These are phyloP conservation scores for Ocimum tenuiflorum DNA, from an alignment of 257 asterid genomes.

Conservation along the genomic window DNA sequence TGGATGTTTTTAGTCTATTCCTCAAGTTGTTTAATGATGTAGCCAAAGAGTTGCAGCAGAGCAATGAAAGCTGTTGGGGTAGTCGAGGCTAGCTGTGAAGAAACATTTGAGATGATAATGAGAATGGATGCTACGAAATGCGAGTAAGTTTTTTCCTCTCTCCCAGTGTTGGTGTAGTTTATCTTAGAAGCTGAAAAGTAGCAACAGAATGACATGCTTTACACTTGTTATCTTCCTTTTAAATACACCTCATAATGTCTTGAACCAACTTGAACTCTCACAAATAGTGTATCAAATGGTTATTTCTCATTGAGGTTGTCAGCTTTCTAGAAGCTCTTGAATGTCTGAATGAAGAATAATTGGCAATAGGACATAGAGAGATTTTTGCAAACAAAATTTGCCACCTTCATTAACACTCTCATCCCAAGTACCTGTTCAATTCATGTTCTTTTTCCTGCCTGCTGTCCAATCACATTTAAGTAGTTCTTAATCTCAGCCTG, in stretches of 20 bases:
- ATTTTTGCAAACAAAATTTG: not conserved
- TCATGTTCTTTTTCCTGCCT: not conserved
- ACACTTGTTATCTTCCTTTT: not conserved
- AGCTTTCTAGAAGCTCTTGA: constrained; percentile 1
- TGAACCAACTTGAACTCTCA: constrained; percentile 3
- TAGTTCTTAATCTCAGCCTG: not conserved
- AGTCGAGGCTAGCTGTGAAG: constrained; percentile 88
- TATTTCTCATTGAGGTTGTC: constrained; percentile 8
- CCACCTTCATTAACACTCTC: not conserved
- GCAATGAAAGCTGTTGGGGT: constrained; percentile 96
- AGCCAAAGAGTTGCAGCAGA: constrained; percentile 94
- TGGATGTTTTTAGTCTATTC: constrained; percentile 16
- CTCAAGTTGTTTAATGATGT: constrained; percentile 22
- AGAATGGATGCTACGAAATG: constrained; percentile 83
- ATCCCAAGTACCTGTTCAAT: not conserved
- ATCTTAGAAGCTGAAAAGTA: constrained; percentile 1
- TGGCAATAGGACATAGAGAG: not conserved
- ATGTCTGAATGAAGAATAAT: not conserved
- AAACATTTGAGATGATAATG: constrained; percentile 80
- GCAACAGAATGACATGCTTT: constrained; percentile 1
- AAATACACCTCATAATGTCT: not conserved
- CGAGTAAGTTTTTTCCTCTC: constrained; percentile 51
- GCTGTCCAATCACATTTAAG: not conserved
- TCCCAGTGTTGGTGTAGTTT: not conserved
- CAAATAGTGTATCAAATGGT: not conserved